These are phyloP conservation scores for Syzygium oleosum DNA, from an alignment of 345 rosid species.

Conservation along the genomic window DNA sequence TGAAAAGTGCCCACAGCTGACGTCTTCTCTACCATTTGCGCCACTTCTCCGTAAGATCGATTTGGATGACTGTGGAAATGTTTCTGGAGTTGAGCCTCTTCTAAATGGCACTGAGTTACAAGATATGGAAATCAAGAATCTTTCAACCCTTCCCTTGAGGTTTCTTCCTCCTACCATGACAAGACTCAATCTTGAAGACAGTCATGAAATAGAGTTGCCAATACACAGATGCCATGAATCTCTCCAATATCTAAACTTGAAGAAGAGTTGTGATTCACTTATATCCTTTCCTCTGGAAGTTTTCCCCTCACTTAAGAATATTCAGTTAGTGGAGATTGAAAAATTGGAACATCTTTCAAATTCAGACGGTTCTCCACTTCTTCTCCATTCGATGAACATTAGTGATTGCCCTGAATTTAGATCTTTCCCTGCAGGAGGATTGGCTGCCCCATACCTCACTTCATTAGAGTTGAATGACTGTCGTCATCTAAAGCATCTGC, in stretches of 20 bases:
- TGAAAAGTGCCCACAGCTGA: slow-evolving; percentile 1
- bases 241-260: not conserved
- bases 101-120: not conserved
- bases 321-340: not conserved
- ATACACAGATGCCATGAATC: not conserved
- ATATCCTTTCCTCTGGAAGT: not conserved
- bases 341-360: not conserved
- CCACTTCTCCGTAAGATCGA: not conserved
- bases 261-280: not conserved
- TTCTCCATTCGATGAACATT: not conserved
- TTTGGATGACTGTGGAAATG: not conserved
- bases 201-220: not conserved
- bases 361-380: not conserved
- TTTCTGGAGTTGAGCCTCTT: not conserved
- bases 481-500: not conserved
- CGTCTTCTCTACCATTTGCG: not conserved
- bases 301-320: not conserved
- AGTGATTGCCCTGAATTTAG: not conserved
- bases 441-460: not conserved
- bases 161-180: not conserved
- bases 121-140: not conserved
- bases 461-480: not conserved
- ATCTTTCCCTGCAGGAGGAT: not conserved
- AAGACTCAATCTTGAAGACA: not conserved
- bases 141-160: not conserved